These are phyloP conservation scores for Macrophomina phaseolina DNA, from an alignment of 2,329 filamentous ascomycete species.

Conservation along the genomic window DNA sequence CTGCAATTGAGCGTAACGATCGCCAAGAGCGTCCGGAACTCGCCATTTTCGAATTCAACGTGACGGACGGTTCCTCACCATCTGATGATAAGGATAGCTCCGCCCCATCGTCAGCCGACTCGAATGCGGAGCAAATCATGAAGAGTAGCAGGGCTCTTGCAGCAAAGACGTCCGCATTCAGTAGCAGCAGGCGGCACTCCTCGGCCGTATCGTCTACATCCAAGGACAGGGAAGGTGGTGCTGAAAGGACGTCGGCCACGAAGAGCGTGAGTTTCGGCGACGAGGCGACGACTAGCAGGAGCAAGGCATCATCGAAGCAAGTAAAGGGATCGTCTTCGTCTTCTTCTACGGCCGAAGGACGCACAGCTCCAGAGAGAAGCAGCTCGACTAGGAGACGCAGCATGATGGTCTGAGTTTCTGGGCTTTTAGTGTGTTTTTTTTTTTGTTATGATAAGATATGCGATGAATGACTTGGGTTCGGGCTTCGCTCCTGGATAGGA, in stretches of 20 bases:
- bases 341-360: constrained; percentile 33
- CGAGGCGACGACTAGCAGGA: neutral
- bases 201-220: constrained; percentile 32
- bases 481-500: neutral
- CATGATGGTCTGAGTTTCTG: constrained; percentile 46
- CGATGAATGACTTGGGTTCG: neutral
- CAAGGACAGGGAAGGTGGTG: constrained; percentile 30
- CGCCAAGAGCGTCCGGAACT: constrained; percentile 36
- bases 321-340: neutral
- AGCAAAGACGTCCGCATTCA: constrained; percentile 31
- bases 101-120: constrained; percentile 27
- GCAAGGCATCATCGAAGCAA: neutral
- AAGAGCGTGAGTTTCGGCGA: neutral
- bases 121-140: constrained; percentile 30
- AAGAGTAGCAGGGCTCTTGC: constrained; percentile 39
- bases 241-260: constrained; percentile 17
- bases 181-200: constrained; percentile 40
- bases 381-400: constrained; percentile 49
- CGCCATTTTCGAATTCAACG: constrained; percentile 45
- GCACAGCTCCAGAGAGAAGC: constrained; percentile 31
- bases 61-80: constrained; percentile 39
- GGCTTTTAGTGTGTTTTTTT: neutral
- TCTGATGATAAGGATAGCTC: constrained; percentile 28
- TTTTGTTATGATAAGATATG: neutral
- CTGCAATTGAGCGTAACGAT: constrained; percentile 27